Percentiles rank a stretch among this genome's conserved stretches.
Conservation (phyloP, 225 moss, liverwort and hornwort genomes). For the Antitrichia curtipendula region DNA sequence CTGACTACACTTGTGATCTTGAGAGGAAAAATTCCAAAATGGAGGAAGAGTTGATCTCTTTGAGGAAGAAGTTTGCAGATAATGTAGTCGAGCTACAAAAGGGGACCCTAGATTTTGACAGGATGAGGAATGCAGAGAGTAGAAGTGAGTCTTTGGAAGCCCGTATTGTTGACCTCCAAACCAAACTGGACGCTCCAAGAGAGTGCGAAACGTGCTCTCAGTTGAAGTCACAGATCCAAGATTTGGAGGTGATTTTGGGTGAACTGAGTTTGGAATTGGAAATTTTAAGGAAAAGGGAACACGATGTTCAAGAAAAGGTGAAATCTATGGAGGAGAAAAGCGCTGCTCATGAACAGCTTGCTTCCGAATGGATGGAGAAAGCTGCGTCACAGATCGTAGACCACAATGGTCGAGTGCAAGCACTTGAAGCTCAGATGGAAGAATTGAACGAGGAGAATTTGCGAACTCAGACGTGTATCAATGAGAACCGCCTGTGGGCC, state of each 20-base stretch:
- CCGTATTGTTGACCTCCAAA: background rate
- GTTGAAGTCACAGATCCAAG: background rate
- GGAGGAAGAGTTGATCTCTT: background rate
- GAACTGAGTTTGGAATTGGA: slow-evolving; percentile 11
- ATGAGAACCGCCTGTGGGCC: background rate
- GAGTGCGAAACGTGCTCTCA: background rate
- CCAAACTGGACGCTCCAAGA: background rate
- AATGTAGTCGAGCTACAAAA: background rate
- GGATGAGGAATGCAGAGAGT: background rate
- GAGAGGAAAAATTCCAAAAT: background rate
- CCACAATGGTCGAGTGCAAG: background rate
- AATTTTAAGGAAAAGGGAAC: background rate
- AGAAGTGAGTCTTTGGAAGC: background rate
- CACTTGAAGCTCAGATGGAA: background rate
- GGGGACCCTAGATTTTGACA: background rate
- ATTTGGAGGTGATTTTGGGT: background rate
- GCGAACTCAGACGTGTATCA: background rate
- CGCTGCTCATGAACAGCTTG: slow-evolving; percentile 5
- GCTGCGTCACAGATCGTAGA: background rate
- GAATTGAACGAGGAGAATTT: background rate
- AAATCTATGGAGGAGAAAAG: background rate
- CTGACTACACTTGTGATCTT: background rate
- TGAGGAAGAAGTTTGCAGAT: background rate
- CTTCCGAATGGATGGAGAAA: background rate
- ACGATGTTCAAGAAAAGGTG: background rate